Evolutionary conservation across 164 flowering plant genomes (phyloP).

Genomic region (Brasenia schreberi): DNA sequence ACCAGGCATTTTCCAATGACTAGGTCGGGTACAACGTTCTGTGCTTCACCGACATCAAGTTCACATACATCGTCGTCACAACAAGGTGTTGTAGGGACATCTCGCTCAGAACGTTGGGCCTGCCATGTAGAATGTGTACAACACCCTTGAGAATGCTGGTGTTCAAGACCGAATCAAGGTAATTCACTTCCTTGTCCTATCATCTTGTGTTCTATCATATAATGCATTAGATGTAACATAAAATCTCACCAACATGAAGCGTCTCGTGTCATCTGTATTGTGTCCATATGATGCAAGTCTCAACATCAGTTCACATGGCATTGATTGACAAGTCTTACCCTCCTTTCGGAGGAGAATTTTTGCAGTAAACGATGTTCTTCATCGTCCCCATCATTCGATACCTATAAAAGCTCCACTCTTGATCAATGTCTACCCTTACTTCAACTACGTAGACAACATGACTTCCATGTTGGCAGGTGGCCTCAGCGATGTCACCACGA

Average conservation of each 20-base stretch:
- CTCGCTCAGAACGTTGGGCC: constrained; percentile 6
- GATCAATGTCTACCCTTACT: constrained; percentile 31
- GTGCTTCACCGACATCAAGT: constrained; percentile 3
- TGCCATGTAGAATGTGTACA: constrained; percentile 17
- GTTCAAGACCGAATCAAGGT: constrained; percentile 10
- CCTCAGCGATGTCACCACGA: constrained; percentile 1
- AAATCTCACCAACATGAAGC: too few relatives aligned
- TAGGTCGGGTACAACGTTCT: constrained; percentile 2
- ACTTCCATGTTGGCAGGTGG: constrained; percentile 4
- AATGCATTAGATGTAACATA: too few relatives aligned
- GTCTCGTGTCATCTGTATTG: too few relatives aligned
- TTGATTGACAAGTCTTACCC: constrained; percentile 19
- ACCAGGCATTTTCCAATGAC: neutral
- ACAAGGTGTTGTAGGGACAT: constrained; percentile 7
- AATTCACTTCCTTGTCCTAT: too few relatives aligned
- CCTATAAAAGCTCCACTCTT: constrained; percentile 17
- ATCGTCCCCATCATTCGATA: constrained; percentile 10
- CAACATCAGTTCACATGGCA: constrained; percentile 16
- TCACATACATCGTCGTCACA: constrained; percentile 7
- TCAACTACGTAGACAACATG: constrained; percentile 9
- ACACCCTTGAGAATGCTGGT: neutral
- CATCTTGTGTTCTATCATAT: too few relatives aligned
- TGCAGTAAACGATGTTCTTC: neutral
- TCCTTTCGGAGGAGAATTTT: constrained; percentile 27
- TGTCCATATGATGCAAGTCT: neutral